phyloP scores from a whole-genome alignment of 345 rosid species.

The Hibiscus syriacus region DNA sequence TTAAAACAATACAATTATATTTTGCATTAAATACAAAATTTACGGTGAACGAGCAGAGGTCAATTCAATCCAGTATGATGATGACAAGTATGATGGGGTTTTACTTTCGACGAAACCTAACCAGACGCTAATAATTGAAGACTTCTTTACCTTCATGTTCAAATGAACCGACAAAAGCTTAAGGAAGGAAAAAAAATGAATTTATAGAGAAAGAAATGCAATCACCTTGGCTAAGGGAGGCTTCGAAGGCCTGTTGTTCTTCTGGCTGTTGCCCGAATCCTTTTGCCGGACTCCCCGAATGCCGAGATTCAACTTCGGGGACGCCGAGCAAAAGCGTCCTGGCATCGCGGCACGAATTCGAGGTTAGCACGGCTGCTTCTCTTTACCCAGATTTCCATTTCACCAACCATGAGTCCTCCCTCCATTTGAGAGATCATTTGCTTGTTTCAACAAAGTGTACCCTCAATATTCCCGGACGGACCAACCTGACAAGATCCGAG shows the following conservation, averaged over 20 bases:
- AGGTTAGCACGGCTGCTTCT: slow-evolving; percentile 33
- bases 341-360: slow-evolving; percentile 35
- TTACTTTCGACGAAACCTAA: neutral
- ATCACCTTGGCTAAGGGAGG: slow-evolving; percentile 36
- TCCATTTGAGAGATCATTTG: slow-evolving; percentile 41
- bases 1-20: no score
- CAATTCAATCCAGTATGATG: neutral
- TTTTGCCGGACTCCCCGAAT: slow-evolving; percentile 23
- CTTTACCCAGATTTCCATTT: slow-evolving; percentile 35
- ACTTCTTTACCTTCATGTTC: neutral
- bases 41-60: no score
- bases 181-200: no score
- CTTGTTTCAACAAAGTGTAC: slow-evolving; percentile 36
- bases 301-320: slow-evolving; percentile 8
- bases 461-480: slow-evolving; percentile 48
- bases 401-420: slow-evolving; percentile 91
- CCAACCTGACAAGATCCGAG: slow-evolving; percentile 56
- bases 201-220: slow-evolving; percentile 23
- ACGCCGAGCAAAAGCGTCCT: slow-evolving; percentile 17
- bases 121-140: neutral
- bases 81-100: neutral
- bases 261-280: slow-evolving; percentile 50
- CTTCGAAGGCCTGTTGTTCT: slow-evolving; percentile 36
- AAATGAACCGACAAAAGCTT: neutral
- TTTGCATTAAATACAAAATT: no score